Evolutionary conservation across 495 filamentous ascomycete genomes (phyloP), one percentile per base, ranked within the genome.

Genomic region (Trichoderma virens): DNA sequence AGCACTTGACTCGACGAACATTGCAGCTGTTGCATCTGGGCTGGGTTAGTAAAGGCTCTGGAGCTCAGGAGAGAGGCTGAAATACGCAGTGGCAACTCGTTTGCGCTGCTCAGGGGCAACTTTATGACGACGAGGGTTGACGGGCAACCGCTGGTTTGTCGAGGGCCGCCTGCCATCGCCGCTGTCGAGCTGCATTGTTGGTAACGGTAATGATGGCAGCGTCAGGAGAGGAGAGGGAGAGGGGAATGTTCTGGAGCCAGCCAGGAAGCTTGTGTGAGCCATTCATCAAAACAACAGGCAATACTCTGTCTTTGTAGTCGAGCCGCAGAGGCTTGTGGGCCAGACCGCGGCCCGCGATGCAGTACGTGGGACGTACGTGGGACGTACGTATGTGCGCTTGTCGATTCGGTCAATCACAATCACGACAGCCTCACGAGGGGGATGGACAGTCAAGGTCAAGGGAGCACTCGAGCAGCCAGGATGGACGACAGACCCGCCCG

Each of bases 21-120:
- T 79, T 79, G 72, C 77, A 79, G 63, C 67, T 69, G 65, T 79
- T 78, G 70, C 77, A 79, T 23, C 76, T 79, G 64, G 62, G 62
- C 39, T 62, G 65, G 31, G 32, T 62, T 45, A 34, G 65, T 20
- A 6, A 63, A 59, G 38, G 51, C 34, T 27, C 23, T 54, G 23
- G 43, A 41, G n/a, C 8, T 65, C 34, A 18, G 23, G 23, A 18
- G 35, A 16, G 18, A n/a, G 28, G 6, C 25, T 27, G 13, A 71
- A 72, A 68, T 47, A 73, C 74, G 74, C 74, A 6, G 69, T 72
- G 28, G 70, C 70, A 14, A 77, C 74, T 14, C 74, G 70, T 65
- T 75, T 75, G 27, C 74, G 62, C 63, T 72, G 62, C n/a, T 74
- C 72, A 20, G 71, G 67, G 9, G 68, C 35, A 23, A 77, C 73